These are phyloP conservation scores for Pseudogymnoascus sp. DNA, from an alignment of 2,329 filamentous ascomycete species.

Conservation along the genomic window DNA sequence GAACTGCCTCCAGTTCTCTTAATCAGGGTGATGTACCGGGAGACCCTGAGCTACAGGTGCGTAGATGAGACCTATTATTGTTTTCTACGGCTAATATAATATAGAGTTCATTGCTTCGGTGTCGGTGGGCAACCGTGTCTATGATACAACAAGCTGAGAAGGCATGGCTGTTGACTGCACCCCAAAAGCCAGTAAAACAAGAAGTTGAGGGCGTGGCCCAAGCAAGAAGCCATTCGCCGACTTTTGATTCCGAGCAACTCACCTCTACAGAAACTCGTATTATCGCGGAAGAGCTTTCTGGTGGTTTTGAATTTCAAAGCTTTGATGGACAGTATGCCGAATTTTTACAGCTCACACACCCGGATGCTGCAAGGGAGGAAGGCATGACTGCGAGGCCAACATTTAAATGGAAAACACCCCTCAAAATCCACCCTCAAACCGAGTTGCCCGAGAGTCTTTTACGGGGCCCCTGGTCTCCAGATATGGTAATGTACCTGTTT, in stretches of 20 bases:
- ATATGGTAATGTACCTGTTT: conserved; percentile 20
- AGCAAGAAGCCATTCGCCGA: not conserved
- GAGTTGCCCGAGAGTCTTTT: conserved; percentile 24
- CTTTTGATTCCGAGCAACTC: not conserved
- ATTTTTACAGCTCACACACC: not conserved
- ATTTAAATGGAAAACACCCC: not conserved
- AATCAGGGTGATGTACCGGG: not conserved
- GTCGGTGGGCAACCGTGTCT: conserved; percentile 6
- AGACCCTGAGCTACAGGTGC: not conserved
- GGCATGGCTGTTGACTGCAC: not conserved
- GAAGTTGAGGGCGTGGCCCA: not conserved
- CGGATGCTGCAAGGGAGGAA: not conserved
- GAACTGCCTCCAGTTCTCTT: not conserved
- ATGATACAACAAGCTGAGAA: conserved; percentile 9
- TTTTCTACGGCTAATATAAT: not conserved
- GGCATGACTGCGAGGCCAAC: not conserved
- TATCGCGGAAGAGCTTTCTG: not conserved
- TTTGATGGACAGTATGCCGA: conserved; percentile 16
- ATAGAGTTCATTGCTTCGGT: conserved; percentile 1
- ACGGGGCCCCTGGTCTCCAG: conserved; percentile 23
- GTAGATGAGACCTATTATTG: not conserved
- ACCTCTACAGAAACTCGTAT: not conserved
- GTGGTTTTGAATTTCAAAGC: not conserved
- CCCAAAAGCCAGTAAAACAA: not conserved
- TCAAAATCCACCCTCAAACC: not conserved